Evolutionary conservation across 192 early-diverging fungal species (phyloP), one percentile per base, ranked within the genome.

Genomic region (Entomortierella lignicola): DNA sequence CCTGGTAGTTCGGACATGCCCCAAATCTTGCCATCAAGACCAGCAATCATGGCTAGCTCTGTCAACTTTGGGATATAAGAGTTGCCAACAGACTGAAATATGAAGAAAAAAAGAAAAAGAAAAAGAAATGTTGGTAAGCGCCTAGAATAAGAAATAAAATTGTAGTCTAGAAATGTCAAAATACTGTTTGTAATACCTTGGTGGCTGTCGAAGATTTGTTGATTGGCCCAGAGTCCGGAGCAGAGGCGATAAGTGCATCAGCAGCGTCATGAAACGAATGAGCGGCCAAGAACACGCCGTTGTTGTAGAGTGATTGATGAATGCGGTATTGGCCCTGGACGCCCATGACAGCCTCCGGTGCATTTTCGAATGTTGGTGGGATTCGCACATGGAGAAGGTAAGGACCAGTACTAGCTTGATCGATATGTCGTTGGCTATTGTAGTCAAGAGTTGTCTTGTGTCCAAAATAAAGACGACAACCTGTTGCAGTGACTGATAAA

Each of bases 1-100:
- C 73, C 69, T 7, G 81, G 69, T n/a, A 71, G 29, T 57, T 94
- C 94, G 6, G 87, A 86, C 56, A 98, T 94, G 11, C 89, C 91
- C 90, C 93, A 92, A 2, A 94, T 92, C 62, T 93, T 93, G 21
- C 96, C 96, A 56, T 94, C 91, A 20, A 95, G 69, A 13, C 84
- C 83, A 34, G 85, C 59, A 20, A 75, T 59, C 41, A 85, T 82
- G 4, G 74, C 74, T 27, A 85, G 70, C 80, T 91, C 90, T 12
- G 68, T 71, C 57, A 91, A 25, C 29, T 32, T 77, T 43, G 73
- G 73, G 21, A 77, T 77, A 44, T 69, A 77, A 0, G 60, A 63
- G 43, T 43, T 77, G 4, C 73, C 73, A 34, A 77, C 34, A 21
- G 60, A 54, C 72, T 75, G 41, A 4, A 10, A 20, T 21, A 21